These are phyloP conservation scores for Xylariaceae sp. DNA, from an alignment of 2,329 filamentous ascomycete species.

Conservation along the genomic window DNA sequence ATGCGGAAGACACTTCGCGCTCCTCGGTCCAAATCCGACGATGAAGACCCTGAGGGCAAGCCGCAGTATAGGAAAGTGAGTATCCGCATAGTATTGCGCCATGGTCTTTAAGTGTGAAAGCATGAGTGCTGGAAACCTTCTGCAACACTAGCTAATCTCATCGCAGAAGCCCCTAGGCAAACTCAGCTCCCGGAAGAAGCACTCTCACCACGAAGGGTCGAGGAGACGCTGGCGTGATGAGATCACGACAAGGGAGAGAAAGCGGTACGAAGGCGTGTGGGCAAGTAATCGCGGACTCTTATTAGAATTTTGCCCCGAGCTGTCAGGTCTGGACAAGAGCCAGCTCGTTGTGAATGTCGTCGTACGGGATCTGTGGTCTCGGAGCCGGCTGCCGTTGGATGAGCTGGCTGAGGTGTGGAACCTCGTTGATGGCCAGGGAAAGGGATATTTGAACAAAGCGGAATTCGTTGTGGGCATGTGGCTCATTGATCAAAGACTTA, in stretches of 20 bases:
- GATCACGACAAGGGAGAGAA: constrained; percentile 69
- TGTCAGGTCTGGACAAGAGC: constrained; percentile 28
- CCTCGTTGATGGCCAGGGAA: constrained; percentile 59
- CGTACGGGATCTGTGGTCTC: constrained; percentile 71
- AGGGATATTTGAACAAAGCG: constrained; percentile 59
- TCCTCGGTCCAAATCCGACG: constrained; percentile 47
- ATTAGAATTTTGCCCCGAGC: constrained; percentile 22
- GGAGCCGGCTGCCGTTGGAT: constrained; percentile 64
- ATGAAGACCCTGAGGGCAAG: constrained; percentile 46
- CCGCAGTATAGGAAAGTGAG: constrained; percentile 40
- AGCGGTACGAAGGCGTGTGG: constrained; percentile 81
- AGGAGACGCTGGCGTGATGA: constrained; percentile 75
- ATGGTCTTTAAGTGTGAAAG: too few species aligned
- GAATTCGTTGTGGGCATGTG: constrained; percentile 84
- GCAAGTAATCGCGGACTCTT: constrained; percentile 71
- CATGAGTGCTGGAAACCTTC: too few species aligned
- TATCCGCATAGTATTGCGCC: too few species aligned
- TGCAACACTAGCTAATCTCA: too few species aligned
- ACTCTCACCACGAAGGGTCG: constrained; percentile 74
- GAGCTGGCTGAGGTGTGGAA: constrained; percentile 76
- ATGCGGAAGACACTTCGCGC: constrained; percentile 68
- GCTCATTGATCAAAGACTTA: constrained; percentile 77
- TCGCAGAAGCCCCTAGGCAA: constrained; percentile 45
- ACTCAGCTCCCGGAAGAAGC: constrained; percentile 54
- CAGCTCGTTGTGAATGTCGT: constrained; percentile 65